A percentile compares a stretch with the other conserved stretches of the same genome.
Conservation (phyloP, 306 rosid species). For the Castanopsis chinensis region DNA sequence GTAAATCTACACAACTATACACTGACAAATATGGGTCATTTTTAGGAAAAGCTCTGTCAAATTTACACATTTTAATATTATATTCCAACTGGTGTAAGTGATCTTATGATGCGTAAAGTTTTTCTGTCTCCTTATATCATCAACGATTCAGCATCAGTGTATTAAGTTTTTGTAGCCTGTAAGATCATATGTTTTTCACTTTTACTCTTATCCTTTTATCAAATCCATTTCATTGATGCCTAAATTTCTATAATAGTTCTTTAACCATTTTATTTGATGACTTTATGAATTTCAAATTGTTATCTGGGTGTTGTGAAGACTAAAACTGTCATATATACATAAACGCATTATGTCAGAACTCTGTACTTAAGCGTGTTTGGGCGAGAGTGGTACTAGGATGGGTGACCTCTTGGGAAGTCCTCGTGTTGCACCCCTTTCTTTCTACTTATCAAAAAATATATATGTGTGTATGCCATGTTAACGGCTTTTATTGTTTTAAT, state of each 20-base stretch:
- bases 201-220: background rate
- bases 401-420: too few species aligned
- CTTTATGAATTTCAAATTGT: conserved; percentile 15
- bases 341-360: too few species aligned
- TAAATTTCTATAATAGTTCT: conserved; percentile 2
- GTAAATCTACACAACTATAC: too few species aligned
- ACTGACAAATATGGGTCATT: too few species aligned
- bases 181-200: background rate
- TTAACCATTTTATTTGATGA: background rate
- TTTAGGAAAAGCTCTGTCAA: too few species aligned
- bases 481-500: background rate
- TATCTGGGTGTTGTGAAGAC: background rate
- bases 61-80: too few species aligned
- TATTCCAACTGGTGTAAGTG: too few species aligned
- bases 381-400: too few species aligned
- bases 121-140: background rate
- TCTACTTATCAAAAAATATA: background rate
- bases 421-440: too few species aligned
- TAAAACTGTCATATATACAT: background rate
- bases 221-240: conserved; percentile 3
- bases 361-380: too few species aligned
- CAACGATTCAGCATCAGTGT: background rate
- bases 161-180: background rate
- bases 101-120: background rate
- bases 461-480: background rate